A percentile compares a stretch with the other conserved stretches of the same genome.
These are phyloP conservation scores for Ustilago crameri DNA, from an alignment of 1,284 basidiomycete species.

Conservation along the genomic window DNA sequence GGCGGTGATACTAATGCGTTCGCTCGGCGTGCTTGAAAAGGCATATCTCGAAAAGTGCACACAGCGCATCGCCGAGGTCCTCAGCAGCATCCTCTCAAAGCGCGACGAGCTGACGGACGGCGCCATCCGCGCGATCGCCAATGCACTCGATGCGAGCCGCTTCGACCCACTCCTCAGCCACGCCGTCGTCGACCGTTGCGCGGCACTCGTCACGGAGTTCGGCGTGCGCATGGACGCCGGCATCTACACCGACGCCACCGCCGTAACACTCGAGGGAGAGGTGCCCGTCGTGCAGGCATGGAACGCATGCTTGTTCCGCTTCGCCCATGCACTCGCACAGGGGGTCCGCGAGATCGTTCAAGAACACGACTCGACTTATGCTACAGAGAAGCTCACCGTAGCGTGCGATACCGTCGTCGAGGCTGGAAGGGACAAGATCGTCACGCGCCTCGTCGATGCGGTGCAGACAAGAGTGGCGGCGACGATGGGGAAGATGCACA, in stretches of 20 bases:
- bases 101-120: constrained; percentile 14
- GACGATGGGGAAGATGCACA: constrained; percentile 22
- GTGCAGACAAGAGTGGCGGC: neutral
- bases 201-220: constrained; percentile 70
- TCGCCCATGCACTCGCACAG: constrained; percentile 11
- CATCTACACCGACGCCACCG: constrained; percentile 6
- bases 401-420: neutral
- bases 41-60: constrained; percentile 86
- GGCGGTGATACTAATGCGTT: constrained; percentile 84
- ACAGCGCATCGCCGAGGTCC: constrained; percentile 79
- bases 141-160: constrained; percentile 89
- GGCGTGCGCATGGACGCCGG: neutral
- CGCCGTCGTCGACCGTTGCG: constrained; percentile 77
- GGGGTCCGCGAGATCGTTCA: constrained; percentile 5
- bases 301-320: constrained; percentile 31
- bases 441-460: constrained; percentile 3
- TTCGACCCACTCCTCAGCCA: constrained; percentile 89
- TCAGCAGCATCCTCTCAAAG: constrained; percentile 70
- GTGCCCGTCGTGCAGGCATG: neutral
- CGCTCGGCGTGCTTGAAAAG: constrained; percentile 82
- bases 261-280: too few species aligned
- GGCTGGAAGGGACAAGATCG: neutral
- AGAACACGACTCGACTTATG: constrained; percentile 8
- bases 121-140: constrained; percentile 73
- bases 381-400: too few species aligned